Evolutionary conservation across 208 protist species (phyloP), one percentile per base, ranked within the genome.

Genomic region (Pavlovales sp.): DNA sequence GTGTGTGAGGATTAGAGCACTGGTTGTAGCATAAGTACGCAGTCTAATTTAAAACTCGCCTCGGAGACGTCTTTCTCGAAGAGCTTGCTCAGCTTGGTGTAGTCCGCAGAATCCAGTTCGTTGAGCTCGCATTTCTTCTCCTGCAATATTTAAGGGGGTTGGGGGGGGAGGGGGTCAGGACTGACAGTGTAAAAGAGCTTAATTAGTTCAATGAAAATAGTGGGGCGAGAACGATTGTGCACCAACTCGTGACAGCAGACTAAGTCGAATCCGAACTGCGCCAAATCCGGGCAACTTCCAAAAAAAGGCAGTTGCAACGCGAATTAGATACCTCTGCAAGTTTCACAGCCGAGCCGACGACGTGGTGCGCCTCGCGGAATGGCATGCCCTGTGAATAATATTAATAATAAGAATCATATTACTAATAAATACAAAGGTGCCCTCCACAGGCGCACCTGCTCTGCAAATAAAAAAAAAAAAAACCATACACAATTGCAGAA

Each of bases 291-390:
- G n/a, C 75, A n/a, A n/a, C n/a, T n/a, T n/a, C n/a, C n/a, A n/a
- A n/a, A n/a, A n/a, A n/a, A n/a, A n/a, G n/a, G n/a, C n/a, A n/a
- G n/a, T n/a, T n/a, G n/a, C n/a, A n/a, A n/a, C n/a, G n/a, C n/a
- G n/a, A n/a, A n/a, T n/a, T n/a, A n/a, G 2, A 78, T 78, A 26
- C 76, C 76, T 79, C 76, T 4, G 32, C 76, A 7, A 44, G 4
- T 47, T 85, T 46, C 11, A 87, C 83, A 0, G 83, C 83, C 20
- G 37, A 67, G 40, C 83, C 83, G 10, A 38, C 22, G 67, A 79
- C 41, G 71, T 87, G 83, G 83, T 87, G 83, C 83, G 83, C 76
- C 71, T 87, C 67, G 32, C 82, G 46, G 41, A 81, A 81, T 14
- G 77, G 77, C 77, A 81, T 39, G 44, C 83, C 83, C 40, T 79